These are phyloP conservation scores for Leccinum pseudoinsigne DNA, from an alignment of 1,284 basidiomycete species.

Conservation along the genomic window DNA sequence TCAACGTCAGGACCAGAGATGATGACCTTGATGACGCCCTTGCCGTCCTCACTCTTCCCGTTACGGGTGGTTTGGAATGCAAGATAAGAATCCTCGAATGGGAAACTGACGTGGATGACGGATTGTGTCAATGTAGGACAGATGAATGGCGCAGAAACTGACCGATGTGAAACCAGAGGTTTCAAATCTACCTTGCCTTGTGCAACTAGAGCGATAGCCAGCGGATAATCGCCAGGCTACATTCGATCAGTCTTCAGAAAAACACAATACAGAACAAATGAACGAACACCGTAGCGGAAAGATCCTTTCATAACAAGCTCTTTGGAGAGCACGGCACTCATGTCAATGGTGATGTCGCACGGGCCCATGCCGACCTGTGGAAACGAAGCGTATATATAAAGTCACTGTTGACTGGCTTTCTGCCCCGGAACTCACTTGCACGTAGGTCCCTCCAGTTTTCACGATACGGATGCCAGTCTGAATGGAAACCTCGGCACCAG, in stretches of 20 bases:
- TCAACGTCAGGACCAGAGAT: slow-evolving; percentile 73
- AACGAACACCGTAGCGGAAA: slow-evolving; percentile 81
- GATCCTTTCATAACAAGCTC: slow-evolving; percentile 84
- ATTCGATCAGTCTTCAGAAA: slow-evolving; percentile 6
- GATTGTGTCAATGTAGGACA: slow-evolving; percentile 1
- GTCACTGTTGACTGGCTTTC: not conserved
- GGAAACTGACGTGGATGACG: slow-evolving; percentile 48
- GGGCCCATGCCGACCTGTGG: slow-evolving; percentile 74
- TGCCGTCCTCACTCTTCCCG: slow-evolving; percentile 80
- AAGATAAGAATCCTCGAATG: slow-evolving; percentile 69
- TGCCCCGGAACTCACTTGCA: slow-evolving; percentile 49
- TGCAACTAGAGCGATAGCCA: slow-evolving; percentile 81
- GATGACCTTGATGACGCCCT: slow-evolving; percentile 71
- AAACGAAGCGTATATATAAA: not conserved
- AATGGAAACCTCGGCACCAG: slow-evolving; percentile 87
- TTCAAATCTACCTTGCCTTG: slow-evolving; percentile 84
- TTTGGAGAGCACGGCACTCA: slow-evolving; percentile 65
- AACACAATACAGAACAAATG: not conserved
- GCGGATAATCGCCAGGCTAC: slow-evolving; percentile 82
- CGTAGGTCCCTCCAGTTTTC: slow-evolving; percentile 71
- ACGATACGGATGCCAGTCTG: slow-evolving; percentile 79
- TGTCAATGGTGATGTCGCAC: slow-evolving; percentile 60
- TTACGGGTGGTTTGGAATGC: slow-evolving; percentile 82
- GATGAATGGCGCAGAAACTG: slow-evolving; percentile 21
- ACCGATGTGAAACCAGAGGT: slow-evolving; percentile 88